Percentiles rank a stretch among this genome's conserved stretches.
Evolutionary conservation across 108 stramenopile species (phyloP).

Genomic region (Schizochytrium sp.): DNA sequence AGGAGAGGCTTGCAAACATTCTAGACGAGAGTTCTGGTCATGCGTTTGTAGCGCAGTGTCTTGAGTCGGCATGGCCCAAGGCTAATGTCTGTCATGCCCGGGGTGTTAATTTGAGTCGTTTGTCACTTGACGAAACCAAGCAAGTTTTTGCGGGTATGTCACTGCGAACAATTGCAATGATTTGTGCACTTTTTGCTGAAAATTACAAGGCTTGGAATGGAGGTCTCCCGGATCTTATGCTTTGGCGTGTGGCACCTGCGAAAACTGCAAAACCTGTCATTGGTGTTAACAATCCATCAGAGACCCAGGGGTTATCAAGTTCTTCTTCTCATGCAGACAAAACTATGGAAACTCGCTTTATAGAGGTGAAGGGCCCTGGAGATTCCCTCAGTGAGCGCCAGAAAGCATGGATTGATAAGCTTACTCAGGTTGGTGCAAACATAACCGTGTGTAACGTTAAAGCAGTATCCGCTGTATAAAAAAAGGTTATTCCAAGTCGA

Average conservation of each 20-base stretch:
- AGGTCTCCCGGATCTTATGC: slow-evolving; percentile 57
- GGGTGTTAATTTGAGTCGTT: slow-evolving; percentile 17
- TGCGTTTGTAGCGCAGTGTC: neutral
- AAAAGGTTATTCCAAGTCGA: neutral
- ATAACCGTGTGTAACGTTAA: slow-evolving; percentile 18
- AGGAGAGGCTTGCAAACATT: neutral
- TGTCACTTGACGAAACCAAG: neutral
- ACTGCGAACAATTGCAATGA: slow-evolving; percentile 3
- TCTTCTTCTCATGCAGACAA: neutral
- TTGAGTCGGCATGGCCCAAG: neutral
- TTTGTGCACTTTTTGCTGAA: slow-evolving; percentile 12
- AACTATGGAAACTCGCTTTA: slow-evolving; percentile 23
- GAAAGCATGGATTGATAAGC: slow-evolving; percentile 46
- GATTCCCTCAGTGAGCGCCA: slow-evolving; percentile 24
- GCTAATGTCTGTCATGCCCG: neutral
- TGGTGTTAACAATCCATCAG: too few species aligned
- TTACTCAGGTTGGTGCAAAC: slow-evolving; percentile 44
- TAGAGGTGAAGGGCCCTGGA: slow-evolving; percentile 55
- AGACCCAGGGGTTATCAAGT: neutral
- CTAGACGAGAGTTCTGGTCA: neutral
- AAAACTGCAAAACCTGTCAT: too few species aligned
- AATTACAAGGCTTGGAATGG: slow-evolving; percentile 47
- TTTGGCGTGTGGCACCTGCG: slow-evolving; percentile 32
- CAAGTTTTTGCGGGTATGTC: neutral
- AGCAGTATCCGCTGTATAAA: neutral